phyloP scores from a whole-genome alignment of 306 rosid species.

The Mucuna pruriens region DNA sequence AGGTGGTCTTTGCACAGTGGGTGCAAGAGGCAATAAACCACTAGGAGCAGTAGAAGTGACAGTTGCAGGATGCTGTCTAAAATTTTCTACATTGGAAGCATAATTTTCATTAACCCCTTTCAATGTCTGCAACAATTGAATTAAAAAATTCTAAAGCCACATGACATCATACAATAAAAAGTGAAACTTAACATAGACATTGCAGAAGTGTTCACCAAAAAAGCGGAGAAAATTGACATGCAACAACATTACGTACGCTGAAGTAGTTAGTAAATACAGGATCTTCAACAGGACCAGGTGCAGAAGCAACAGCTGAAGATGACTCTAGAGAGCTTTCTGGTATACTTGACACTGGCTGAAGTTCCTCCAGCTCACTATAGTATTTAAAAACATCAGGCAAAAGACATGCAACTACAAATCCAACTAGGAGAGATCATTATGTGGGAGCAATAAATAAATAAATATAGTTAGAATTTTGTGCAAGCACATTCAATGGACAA shows the following conservation, averaged over 20 bases:
- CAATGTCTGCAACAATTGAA: constrained; percentile 61
- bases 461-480: constrained; percentile 19
- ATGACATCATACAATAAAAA: constrained; percentile 7
- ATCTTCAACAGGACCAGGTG: constrained; percentile 63
- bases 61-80: constrained; percentile 44
- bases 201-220: constrained; percentile 18
- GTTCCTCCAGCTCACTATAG: constrained; percentile 79
- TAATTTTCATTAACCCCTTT: constrained; percentile 30
- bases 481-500: constrained; percentile 5
- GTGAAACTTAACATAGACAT: constrained; percentile 12
- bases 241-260: constrained; percentile 53
- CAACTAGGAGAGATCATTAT: constrained; percentile 2
- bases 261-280: constrained; percentile 62
- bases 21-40: constrained; percentile 55
- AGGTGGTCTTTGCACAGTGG: constrained; percentile 57
- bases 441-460: not conserved
- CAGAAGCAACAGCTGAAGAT: constrained; percentile 53
- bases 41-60: constrained; percentile 58
- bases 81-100: constrained; percentile 39
- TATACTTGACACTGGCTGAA: constrained; percentile 65
- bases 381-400: constrained; percentile 24
- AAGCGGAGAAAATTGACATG: constrained; percentile 13
- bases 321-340: constrained; percentile 71
- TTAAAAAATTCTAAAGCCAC: constrained; percentile 28
- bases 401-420: constrained; percentile 22